phyloP scores from a whole-genome alignment of 495 filamentous ascomycete genomes.

The Podospora comata region DNA sequence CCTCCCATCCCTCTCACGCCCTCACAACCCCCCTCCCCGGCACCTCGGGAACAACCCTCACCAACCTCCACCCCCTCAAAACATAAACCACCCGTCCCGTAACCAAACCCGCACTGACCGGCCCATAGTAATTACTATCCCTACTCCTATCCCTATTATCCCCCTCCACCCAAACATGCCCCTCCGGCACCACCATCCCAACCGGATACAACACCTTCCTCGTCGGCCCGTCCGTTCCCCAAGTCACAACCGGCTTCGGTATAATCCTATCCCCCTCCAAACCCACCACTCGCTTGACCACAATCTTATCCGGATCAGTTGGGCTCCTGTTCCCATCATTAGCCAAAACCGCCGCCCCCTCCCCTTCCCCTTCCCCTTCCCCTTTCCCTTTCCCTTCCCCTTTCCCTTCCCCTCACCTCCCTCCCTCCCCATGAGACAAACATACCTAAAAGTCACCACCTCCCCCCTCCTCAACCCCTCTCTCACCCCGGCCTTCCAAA shows the following conservation, averaged over 20 bases:
- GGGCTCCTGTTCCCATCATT: conserved; percentile 52
- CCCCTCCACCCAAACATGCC: conserved; percentile 79
- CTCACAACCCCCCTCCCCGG: conserved; percentile 59
- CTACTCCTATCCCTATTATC: conserved; percentile 57
- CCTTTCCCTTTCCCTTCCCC: background rate
- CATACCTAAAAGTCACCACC: conserved; percentile 53
- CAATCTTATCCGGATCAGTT: conserved; percentile 53
- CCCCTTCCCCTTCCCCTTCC: background rate
- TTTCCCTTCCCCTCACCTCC: background rate
- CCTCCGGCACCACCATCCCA: conserved; percentile 57
- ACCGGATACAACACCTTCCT: conserved; percentile 61
- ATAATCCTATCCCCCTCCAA: conserved; percentile 65
- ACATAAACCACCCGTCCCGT: conserved; percentile 61
- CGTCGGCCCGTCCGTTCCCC: conserved; percentile 64
- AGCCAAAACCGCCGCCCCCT: too few species aligned
- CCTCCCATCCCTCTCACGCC: conserved; percentile 47
- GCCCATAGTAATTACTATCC: conserved; percentile 76
- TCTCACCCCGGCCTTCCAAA: conserved; percentile 47
- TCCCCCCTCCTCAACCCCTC: conserved; percentile 49
- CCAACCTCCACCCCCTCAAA: conserved; percentile 45
- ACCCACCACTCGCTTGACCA: conserved; percentile 67
- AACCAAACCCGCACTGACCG: conserved; percentile 59
- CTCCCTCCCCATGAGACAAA: too few species aligned
- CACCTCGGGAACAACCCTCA: conserved; percentile 58
- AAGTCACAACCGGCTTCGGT: conserved; percentile 61